Percentiles rank a stretch among this genome's conserved stretches.
Evolutionary conservation across 805 yeast genomes (phyloP).

Genomic region (Yamadazyma phyllophila): DNA sequence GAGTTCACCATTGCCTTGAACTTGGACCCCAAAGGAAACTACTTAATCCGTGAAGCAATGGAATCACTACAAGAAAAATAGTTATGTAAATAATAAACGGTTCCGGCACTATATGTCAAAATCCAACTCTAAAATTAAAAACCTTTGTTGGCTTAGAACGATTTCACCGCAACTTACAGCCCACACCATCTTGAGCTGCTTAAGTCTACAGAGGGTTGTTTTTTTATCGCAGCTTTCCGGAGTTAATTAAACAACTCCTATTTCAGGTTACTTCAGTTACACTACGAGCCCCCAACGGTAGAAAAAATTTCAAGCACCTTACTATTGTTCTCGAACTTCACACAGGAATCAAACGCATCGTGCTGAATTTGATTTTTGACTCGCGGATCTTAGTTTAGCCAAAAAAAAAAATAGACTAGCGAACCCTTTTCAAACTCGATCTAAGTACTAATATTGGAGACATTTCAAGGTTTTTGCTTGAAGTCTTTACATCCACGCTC

Average conservation of each 20-base stretch:
- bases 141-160: too few species aligned
- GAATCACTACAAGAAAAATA: slow-evolving; percentile 45
- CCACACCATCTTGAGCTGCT: too few species aligned
- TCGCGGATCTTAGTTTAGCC: neutral
- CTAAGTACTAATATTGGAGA: too few species aligned
- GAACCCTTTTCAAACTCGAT: neutral
- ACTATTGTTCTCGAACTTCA: neutral
- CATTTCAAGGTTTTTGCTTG: neutral
- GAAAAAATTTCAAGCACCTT: neutral
- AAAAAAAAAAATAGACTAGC: neutral
- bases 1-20: slow-evolving; percentile 88
- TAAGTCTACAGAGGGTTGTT: too few species aligned
- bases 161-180: too few species aligned
- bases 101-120: neutral
- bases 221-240: too few species aligned
- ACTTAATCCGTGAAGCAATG: slow-evolving; percentile 79
- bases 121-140: too few species aligned
- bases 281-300: neutral
- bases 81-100: neutral
- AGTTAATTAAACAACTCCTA: too few species aligned
- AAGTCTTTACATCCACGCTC: neutral
- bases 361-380: neutral
- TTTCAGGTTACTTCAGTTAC: too few species aligned
- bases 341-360: neutral
- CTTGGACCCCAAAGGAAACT: slow-evolving; percentile 89